Evolutionary conservation across 768 basidiomycete species (phyloP), one percentile per base, ranked within the genome.

Genomic region (Rhizopogon sp.): DNA sequence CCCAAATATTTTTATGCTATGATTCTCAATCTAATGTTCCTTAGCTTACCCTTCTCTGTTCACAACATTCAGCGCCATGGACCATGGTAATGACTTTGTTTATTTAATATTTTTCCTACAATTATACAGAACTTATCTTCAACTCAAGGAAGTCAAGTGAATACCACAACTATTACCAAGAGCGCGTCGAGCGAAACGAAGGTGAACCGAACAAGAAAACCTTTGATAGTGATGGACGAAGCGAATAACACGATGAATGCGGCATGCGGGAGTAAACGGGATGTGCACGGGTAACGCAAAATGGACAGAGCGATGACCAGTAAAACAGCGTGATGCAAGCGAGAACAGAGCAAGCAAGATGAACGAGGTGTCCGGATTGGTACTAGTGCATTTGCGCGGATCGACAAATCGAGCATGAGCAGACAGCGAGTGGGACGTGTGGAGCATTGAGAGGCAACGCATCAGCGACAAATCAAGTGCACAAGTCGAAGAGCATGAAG

Each of bases 381-480:
- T 49, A 49, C 47, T 49, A 33, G 47, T 49, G 47, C 35, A 49
- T 47, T 35, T 35, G 33, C 33, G 13, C 46, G 46, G 33, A 35
- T 49, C 33, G 47, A 49, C 47, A 49, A 49, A 49, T 37, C 33
- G 35, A 37, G 47, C 20, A 37, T 33, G 47, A n/a, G 14, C 47
- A 37, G 47, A 49, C 47, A 37, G 35, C 33, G 47, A 37, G 33
- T n/a, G 17, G 35, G 33, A 25, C 16, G 46, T 17, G 33, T 35
- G 37, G 47, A 37, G 35, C 47, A 49, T 31, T 47, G 46, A 47
- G 35, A 49, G 17, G 47, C 33, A 49, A 22, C 35, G 47, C 16
- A 31, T 50, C 31, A 50, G 31, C 52, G 46, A 53, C 46, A 53
- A 50, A 51, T 53, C 52, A 31, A 53, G 31, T 31, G 45, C 45